Evolutionary conservation across 257 asterid species (phyloP).

Genomic region (Agastache rugosa): DNA sequence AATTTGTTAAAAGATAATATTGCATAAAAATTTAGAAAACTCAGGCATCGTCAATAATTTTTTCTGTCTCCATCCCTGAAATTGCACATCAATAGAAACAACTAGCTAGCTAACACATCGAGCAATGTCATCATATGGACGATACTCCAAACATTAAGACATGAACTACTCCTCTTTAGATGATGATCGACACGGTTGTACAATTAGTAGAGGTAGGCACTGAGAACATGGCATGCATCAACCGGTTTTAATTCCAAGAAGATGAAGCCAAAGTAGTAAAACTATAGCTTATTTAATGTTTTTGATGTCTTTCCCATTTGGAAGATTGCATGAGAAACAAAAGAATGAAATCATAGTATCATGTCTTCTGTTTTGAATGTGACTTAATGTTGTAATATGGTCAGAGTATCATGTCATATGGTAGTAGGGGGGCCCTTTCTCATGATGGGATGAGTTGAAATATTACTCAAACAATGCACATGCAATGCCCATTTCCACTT

Average conservation of each 20-base stretch:
- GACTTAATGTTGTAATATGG: constrained; percentile 27
- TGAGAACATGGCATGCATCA: constrained; percentile 23
- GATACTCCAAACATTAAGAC: too few relatives aligned
- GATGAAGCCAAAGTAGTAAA: constrained; percentile 2
- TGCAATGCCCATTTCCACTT: constrained; percentile 47
- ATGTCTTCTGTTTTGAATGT: constrained; percentile 8
- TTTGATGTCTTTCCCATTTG: constrained; percentile 37
- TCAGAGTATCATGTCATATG: constrained; percentile 45
- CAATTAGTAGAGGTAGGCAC: neutral
- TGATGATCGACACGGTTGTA: too few relatives aligned
- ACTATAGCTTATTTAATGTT: constrained; percentile 19
- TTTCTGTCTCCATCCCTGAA: too few relatives aligned
- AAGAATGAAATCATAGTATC: constrained; percentile 34
- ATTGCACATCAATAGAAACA: too few relatives aligned
- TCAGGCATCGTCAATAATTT: too few relatives aligned
- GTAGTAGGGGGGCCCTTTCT: constrained; percentile 41
- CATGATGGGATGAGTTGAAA: constrained; percentile 40
- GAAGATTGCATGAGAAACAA: constrained; percentile 40
- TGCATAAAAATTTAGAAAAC: too few relatives aligned
- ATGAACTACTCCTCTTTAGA: too few relatives aligned
- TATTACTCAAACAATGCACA: constrained; percentile 49
- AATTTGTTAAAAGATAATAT: too few relatives aligned
- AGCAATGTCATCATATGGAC: too few relatives aligned
- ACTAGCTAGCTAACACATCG: too few relatives aligned
- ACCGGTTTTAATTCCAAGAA: constrained; percentile 33